Percentiles rank a stretch among this genome's conserved stretches.
Conservation (phyloP, 331 rosid genomes). For the Saraca asoca region DNA sequence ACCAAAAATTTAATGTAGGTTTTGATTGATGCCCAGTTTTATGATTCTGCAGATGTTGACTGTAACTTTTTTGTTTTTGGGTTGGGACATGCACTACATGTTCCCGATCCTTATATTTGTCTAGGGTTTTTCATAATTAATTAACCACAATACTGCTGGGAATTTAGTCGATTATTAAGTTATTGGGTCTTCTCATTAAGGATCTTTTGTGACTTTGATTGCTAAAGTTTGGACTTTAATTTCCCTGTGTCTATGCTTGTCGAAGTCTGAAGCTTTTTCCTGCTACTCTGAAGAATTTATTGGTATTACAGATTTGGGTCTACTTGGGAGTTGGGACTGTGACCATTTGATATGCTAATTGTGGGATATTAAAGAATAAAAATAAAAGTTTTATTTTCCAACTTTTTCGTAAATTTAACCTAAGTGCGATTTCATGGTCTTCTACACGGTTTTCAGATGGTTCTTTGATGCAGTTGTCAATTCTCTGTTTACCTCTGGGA, state of each 20-base stretch:
- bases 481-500: slow-evolving; percentile 7
- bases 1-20: slow-evolving; percentile 34
- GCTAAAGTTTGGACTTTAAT: slow-evolving; percentile 20
- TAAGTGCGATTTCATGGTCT: slow-evolving; percentile 8
- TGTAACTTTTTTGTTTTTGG: neutral
- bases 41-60: slow-evolving; percentile 41
- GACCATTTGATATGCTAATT: slow-evolving; percentile 25
- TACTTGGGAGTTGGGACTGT: slow-evolving; percentile 32
- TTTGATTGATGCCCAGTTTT: slow-evolving; percentile 44
- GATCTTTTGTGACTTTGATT: slow-evolving; percentile 34
- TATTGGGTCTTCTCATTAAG: slow-evolving; percentile 34
- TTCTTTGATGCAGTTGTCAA: slow-evolving; percentile 14
- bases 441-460: slow-evolving; percentile 17
- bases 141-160: slow-evolving; percentile 37
- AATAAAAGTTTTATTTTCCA: neutral
- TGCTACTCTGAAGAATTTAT: neutral
- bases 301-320: slow-evolving; percentile 17
- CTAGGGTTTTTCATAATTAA: slow-evolving; percentile 50
- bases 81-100: slow-evolving; percentile 45
- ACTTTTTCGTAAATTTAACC: slow-evolving; percentile 6
- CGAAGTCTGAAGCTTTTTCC: slow-evolving; percentile 14
- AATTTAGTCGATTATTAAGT: slow-evolving; percentile 40
- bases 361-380: slow-evolving; percentile 8
- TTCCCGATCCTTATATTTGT: slow-evolving; percentile 39
- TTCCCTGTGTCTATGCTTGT: slow-evolving; percentile 24